A percentile compares a stretch with the other conserved stretches of the same genome.
phyloP scores from a whole-genome alignment of 345 rosid species.

The Eutrema japonicum region DNA sequence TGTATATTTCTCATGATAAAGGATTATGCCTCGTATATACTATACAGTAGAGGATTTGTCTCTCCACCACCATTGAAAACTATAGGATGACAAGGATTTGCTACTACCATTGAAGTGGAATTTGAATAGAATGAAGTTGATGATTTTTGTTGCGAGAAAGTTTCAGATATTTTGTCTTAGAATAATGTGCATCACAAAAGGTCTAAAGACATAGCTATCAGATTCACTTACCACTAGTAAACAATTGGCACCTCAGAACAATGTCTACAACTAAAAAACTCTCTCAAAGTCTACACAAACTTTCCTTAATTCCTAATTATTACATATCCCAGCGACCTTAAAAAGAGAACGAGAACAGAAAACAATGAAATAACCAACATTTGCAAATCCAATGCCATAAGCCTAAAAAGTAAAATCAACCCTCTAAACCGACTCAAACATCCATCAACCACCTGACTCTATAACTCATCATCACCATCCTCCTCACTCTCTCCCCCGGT shows the following conservation, averaged over 20 bases:
- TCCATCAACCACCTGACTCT: conserved; percentile 13
- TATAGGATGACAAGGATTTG: too few relatives aligned
- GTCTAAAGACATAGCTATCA: conserved; percentile 14
- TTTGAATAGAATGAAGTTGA: not conserved
- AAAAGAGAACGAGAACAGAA: not conserved
- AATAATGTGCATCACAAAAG: not conserved
- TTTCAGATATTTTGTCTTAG: not conserved
- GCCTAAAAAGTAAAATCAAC: not conserved
- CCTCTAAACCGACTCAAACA: conserved; percentile 5
- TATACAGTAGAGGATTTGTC: too few relatives aligned
- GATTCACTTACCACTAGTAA: not conserved
- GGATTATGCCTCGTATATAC: too few relatives aligned
- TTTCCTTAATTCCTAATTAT: not conserved
- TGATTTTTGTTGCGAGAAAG: not conserved
- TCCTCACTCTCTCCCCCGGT: conserved; percentile 42
- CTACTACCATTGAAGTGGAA: too few relatives aligned
- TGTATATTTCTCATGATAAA: too few relatives aligned
- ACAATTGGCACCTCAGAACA: not conserved
- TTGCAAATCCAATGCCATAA: conserved; percentile 2
- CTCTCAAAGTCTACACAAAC: not conserved
- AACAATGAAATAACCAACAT: not conserved
- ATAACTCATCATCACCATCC: conserved; percentile 55
- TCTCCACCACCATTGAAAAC: too few relatives aligned
- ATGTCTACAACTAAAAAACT: not conserved
- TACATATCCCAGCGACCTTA: not conserved